Base-by-base conservation (phyloP, 148 eudicot species). In the Dianthus caryophyllus region DNA sequence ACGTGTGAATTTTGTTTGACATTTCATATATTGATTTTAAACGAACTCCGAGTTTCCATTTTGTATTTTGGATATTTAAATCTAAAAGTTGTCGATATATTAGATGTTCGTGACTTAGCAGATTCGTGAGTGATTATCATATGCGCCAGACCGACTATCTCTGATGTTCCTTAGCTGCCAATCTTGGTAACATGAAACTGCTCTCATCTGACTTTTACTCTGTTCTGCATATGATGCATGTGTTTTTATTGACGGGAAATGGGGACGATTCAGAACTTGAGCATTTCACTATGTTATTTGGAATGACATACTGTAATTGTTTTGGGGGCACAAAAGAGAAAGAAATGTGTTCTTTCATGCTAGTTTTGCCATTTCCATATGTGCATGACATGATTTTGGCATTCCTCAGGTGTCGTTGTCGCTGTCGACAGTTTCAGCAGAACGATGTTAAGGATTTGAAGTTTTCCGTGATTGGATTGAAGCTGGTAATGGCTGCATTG, bases 241-340 rank as follows among this genome's bases (percentile, higher is more conserved):
- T 38, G 67, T 2, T 54, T 48, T 41, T 43, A 68, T 51, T 56
- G 73, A 27, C 14, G 16, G 64, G 29, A 33, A 31, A 46, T 60
- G 59, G 24, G 21, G 48, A 51, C 49, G 16, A 24, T 49, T 61
- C 57, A 51, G 73, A 20, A 2, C 11, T 21, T 38, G 16, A 57
- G 30, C 7, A 25, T 36, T 60, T 36, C 25, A 41, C 10, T 31
- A 31, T 33, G 30, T 49, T 56, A 59, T 43, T 18, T 69, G 65
- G 20, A 44, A 43, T 30, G 49, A 39, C 14, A 17, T 38, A 57
- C 24, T 38, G 21, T 4, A 43, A 24, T 47, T 5, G 54, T 56
- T 39, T 36, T 36, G 26, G 47, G 36, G 71, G 41, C 64, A 68
- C 54, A 53, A 11, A 58, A 56, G 55, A 46, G 55, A 69, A 38